These are phyloP conservation scores for Pycnococcus provasolii DNA, from an alignment of 139 green algal species.

Conservation along the genomic window DNA sequence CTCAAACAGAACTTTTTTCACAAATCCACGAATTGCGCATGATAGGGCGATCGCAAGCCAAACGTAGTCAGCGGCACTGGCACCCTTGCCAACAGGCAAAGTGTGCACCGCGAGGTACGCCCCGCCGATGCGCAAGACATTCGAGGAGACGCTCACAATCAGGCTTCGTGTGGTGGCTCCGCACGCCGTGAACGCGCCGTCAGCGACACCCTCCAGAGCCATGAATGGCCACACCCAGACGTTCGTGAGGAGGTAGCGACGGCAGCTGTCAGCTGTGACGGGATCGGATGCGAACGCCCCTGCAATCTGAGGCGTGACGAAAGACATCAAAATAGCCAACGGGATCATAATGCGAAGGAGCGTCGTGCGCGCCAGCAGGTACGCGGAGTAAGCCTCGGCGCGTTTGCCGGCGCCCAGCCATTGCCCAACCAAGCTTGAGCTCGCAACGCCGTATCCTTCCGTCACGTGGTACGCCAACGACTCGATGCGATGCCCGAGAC, in stretches of 20 bases:
- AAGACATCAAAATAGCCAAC: neutral
- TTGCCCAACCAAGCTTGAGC: conserved; percentile 2
- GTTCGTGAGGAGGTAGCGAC: neutral
- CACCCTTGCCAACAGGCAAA: too few relatives aligned
- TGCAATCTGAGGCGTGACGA: neutral
- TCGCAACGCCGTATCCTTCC: neutral
- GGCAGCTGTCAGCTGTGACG: neutral
- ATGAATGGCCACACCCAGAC: neutral
- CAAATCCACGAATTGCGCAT: too few relatives aligned
- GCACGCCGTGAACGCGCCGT: conserved; percentile 1
- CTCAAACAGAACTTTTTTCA: too few relatives aligned
- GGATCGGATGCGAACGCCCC: neutral
- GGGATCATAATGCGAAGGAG: neutral
- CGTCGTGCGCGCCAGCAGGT: neutral
- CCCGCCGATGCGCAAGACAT: too few relatives aligned
- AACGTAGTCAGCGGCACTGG: too few relatives aligned
- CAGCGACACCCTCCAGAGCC: conserved; percentile 1
- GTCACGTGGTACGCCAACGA: neutral
- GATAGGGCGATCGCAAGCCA: too few relatives aligned
- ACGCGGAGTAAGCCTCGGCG: neutral
- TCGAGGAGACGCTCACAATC: too few relatives aligned
- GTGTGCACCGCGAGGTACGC: too few relatives aligned
- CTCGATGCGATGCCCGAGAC: conserved; percentile 7
- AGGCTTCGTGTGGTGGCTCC: neutral
- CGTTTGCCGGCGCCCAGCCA: conserved; percentile 3